Evolutionary conservation across 2,329 filamentous ascomycete species (phyloP), one percentile per base, ranked within the genome.

Genomic region (Penicillium sp.): DNA sequence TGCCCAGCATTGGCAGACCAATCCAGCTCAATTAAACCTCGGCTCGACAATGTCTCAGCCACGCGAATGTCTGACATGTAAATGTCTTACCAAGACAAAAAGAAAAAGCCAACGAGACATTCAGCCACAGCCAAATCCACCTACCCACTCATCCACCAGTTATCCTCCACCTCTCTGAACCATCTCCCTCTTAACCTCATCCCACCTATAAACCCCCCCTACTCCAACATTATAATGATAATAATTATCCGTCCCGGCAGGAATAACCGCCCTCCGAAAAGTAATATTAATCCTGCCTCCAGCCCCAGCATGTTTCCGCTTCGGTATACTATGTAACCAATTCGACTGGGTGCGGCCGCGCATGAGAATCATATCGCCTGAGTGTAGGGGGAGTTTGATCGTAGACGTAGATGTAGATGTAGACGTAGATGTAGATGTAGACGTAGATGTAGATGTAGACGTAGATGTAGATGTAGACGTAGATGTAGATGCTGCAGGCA

Each of bases 291-390:
- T 86, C 41, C 85, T 76, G 2, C 84, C 84, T 20, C 84, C 83
- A 67, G 80, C 78, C 12, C 52, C 49, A 10, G 15, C 32, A 7
- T 80, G 83, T 32, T 82, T 85, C 17, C 89, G 75, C 69, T 92
- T 92, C 0, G 89, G 89, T 33, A 93, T 85, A 41, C 86, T 88
- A 68, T 93, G 89, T 52, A 91, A 69, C 88, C 89, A 93, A 62
- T 85, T 84, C 3, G 82, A 77, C 68, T 93, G 89, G n/a, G 89
- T 93, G 58, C 68, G 75, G 0, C 89, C 88, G 40, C 82, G 80
- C 89, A 93, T 93, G 18, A 93, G 72, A 3, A 93, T 70, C 88
- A 93, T 90, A 64, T 92, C 89, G 0, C 90, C 89, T 39, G 83
- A 84, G 0, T 72, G 81, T 15, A 93, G 75, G 0, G 73, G 60